Base-by-base conservation (phyloP, 257 asterid genomes). In the Pogostemon cablin region DNA sequence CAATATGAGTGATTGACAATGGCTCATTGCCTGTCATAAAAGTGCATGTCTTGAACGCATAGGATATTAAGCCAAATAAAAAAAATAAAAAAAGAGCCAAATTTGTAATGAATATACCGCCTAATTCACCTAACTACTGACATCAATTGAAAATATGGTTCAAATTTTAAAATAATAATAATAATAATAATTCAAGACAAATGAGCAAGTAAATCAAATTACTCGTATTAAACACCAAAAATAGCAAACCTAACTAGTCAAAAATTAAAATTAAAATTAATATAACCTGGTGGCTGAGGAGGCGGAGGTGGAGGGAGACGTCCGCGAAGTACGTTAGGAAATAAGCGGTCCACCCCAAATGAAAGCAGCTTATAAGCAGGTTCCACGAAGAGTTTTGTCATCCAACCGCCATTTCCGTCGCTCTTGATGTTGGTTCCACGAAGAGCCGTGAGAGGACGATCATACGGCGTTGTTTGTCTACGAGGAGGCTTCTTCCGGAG, bases 361-460 rank as follows among this genome's bases (percentile, higher is more conserved):
- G 89, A 72, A 7, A 90, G 77, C 53, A 92, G 82, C 72, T 82
- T 92, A 7, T 87, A 81, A 67, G 97, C 98, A 9, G 97, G 97
- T 73, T 88, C 96, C 60, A 90, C 85, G 38, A 95, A 83, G 56
- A 86, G 83, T 85, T 87, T 90, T 71, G 87, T 82, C 42, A 90
- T 73, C 95, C 95, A 88, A 79, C 90, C 83, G 63, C 84, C 81
- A n/a, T 15, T 82, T 9, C 32, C 32, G 32, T 17, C 46, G 50
- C 10, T 74, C 20, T 15, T 73, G 49, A 48, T 52, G 63, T 39
- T 65, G 75, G 12, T 72, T 54, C 56, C 78, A 6, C 86, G 87
- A 49, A 67, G 64, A 9, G 79, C 35, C 66, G 79, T 49, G 54
- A 71, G 66, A 4, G 91, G 98, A 0, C 99, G 98, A 65, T 90